Conservation (phyloP, 192 early-diverging fungal genomes). For the Coemansia sp. region DNA sequence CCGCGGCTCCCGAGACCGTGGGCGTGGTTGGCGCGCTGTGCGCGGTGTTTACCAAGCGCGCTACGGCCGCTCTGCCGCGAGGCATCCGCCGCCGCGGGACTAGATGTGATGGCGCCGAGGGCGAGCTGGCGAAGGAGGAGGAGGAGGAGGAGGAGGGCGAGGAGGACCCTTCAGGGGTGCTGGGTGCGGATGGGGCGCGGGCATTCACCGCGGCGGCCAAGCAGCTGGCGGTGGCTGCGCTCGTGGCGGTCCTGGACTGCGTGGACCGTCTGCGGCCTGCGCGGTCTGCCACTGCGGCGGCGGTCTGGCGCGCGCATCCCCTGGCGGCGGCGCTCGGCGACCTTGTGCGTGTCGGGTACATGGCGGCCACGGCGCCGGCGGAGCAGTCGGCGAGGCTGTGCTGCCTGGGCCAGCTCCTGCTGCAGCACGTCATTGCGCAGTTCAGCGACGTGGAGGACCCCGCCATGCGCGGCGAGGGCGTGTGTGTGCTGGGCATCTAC, state of each 20-base stretch:
- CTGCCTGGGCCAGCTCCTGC: slow-evolving; percentile 70
- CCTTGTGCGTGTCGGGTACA: slow-evolving; percentile 85
- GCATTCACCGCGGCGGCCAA: slow-evolving; percentile 11
- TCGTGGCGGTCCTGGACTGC: slow-evolving; percentile 16
- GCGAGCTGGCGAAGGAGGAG: background rate
- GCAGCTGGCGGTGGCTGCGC: slow-evolving; percentile 13
- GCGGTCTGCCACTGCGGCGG: background rate
- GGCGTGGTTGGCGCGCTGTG: slow-evolving; percentile 20
- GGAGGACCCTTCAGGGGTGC: background rate
- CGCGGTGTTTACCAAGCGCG: slow-evolving; percentile 28
- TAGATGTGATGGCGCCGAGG: background rate
- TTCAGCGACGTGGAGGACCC: slow-evolving; percentile 81
- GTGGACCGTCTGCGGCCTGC: background rate
- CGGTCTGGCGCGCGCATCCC: slow-evolving; percentile 39
- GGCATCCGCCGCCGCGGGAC: background rate
- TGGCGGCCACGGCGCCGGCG: slow-evolving; percentile 74
- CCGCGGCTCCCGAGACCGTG: background rate
- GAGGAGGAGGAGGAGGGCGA: background rate
- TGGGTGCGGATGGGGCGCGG: background rate
- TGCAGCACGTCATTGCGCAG: slow-evolving; percentile 73
- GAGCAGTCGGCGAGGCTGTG: slow-evolving; percentile 56
- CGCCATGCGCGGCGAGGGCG: slow-evolving; percentile 65
- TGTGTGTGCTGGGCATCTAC: slow-evolving; percentile 83
- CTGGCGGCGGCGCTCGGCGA: slow-evolving; percentile 60
- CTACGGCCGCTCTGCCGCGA: background rate